Base-by-base conservation (phyloP, 2,329 filamentous ascomycete species). In the Alternaria solani region DNA sequence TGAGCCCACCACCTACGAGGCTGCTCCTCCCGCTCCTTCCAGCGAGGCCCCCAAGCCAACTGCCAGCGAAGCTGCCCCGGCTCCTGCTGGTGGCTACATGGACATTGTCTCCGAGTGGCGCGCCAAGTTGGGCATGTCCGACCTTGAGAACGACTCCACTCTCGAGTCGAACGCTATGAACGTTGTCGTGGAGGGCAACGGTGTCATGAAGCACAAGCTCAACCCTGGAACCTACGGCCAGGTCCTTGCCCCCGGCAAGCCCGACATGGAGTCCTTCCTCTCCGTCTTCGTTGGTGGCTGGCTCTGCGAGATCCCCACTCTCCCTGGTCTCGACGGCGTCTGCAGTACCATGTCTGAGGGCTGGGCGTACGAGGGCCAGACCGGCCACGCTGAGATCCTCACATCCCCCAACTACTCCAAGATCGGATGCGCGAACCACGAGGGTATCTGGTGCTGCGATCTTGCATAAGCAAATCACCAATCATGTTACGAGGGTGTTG, bases 341-440 rank as follows among this genome's bases (percentile, higher is more conserved):
- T 76, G 75, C 70, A 8, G 34, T 11, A 60, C 44, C 7, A 32
- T 55, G 44, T 72, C 72, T 32, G 12, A 69, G n/a, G 74, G 73
- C 62, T 76, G 72, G 71, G 39, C 48, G 8, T 72, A 75, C 68
- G 9, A 63, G 20, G 73, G 73, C 54, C 70, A 73, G 64, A 74
- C 69, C 26, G 74, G 73, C 48, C 74, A 76, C 60, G 72, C 72
- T 36, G 67, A 76, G 41, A 75, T 76, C 61, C 69, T 76, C 58
- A 69, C 63, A 16, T 62, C 60, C 28, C 26, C 26, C 55, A 51
- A 57, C 43, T 75, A 75, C 69, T 63, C 55, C 56, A 70, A 75
- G 69, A 75, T 75, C 54, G 74, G 73, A 38, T 76, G 74, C 59
- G 64, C 59, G 36, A 43, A 59, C 30, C 4, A 43, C 61, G 48